Base-by-base conservation (phyloP, 306 rosid species). In the Cicer bijugum region DNA sequence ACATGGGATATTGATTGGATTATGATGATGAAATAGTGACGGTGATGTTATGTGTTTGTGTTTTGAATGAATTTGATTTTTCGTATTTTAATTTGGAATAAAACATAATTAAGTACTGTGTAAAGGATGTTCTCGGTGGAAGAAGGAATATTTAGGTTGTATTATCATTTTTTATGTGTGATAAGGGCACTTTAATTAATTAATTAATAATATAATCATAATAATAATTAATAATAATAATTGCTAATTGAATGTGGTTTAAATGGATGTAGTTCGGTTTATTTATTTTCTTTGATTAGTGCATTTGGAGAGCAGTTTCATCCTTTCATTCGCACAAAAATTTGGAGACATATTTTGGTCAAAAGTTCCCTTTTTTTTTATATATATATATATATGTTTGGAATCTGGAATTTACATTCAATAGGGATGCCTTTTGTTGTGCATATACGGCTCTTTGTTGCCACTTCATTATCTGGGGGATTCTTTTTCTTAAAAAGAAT, bases 341-440 rank as follows among this genome's bases (percentile, higher is more conserved):
- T 28, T 28, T 28, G 35, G 35, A 28, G 60, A 51, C 39, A 50
- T 74, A 51, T 33, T 4, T 50, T 17, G 11, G 53, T 9, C 58
- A n/a, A 8, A 56, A 19, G n/a, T 55, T 42, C 8, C 16, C 44
- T 5, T 44, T 2, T 6, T 9, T 42, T 10, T 57, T 5, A 19
- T 5, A n/a, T n/a, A n/a, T n/a, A n/a, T n/a, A n/a, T 10, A 10
- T 19, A 12, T 71, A 17, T n/a, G 42, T 28, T 28, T 67, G 58
- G 73, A 40, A 7, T 67, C 55, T 58, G 46, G 43, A 73, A 62
- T 66, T 42, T 39, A 10, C 69, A 75, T 14, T 60, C 62, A 52
- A 35, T 43, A 28, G 76, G 51, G 35, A 3, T 28, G 58, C 43
- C 8, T 64, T 72, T 58, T 23, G 15, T 58, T 23, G 15, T 50